Evolutionary conservation across 495 filamentous ascomycete genomes (phyloP), one percentile per base, ranked within the genome.

Genomic region (Aspergillus mulundensis): DNA sequence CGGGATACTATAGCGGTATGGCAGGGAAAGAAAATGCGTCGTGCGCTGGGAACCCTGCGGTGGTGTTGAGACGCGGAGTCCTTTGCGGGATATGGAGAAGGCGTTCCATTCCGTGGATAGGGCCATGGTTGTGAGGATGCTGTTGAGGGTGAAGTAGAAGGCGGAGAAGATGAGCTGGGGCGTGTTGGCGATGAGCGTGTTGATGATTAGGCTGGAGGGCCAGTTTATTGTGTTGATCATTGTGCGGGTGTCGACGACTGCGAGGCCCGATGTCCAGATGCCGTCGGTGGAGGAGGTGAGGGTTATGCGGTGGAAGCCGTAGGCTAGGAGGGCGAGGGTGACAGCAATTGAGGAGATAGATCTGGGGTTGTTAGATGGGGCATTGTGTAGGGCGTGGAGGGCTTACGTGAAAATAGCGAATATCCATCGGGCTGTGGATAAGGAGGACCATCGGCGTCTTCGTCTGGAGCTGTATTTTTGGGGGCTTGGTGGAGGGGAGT

Each of bases 161-260:
- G 75, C 56, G 2, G 75, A 75, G 11, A 81, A 53, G 0, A 77
- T 38, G 0, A 74, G 47, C 59, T 83, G 80, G 0, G 74, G 73
- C 5, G 61, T 49, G 54, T 83, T 81, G 24, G 57, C 52, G 8
- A 59, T 53, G 6, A 59, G 39, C 6, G 24, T 44, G 25, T 54
- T 48, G 1, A 38, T 20, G 24, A 54, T 39, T n/a, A 54, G 53
- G 14, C 18, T 24, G 2, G 11, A 8, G 7, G 41, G 32, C 50
- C 50, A 59, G 5, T 48, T 8, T 3, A 20, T 14, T 6, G 36
- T n/a, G 7, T 44, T 48, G 16, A 59, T 54, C 34, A 59, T 16
- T 15, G 44, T 59, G 18, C 25, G 8, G 8, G 25, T 25, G 18
- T 38, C 15, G 16, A 52, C 21, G 19, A 25, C 10, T 10, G 24